Evolutionary conservation across 2,329 filamentous ascomycete species (phyloP), one percentile per base, ranked within the genome.

Genomic region (Fusarium hainanense): DNA sequence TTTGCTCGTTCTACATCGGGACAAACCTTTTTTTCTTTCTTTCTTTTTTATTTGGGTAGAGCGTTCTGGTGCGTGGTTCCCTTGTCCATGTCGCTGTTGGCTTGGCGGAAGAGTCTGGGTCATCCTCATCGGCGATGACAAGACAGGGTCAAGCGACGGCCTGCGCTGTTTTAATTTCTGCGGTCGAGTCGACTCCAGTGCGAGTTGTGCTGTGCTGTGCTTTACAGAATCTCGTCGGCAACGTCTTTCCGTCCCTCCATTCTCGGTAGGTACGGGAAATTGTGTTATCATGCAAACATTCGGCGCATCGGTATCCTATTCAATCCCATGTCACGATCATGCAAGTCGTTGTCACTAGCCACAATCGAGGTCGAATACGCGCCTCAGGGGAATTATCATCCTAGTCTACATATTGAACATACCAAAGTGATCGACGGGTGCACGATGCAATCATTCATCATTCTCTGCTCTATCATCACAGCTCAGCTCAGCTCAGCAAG

Each of bases 401-500:
- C 43, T 47, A 47, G 44, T 20, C 44, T 28, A 28, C 28, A 28
- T 28, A 47, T 14, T 28, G 34, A 20, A 40, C 11, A 62, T 47
- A 23, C 18, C 44, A 50, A 63, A 57, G 44, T 59, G 58, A 74
- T 65, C 57, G 57, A 52, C 66, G 55, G 56, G 54, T 56, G 47
- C 46, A 66, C 51, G 49, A 65, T 62, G 43, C 37, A 50, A 27
- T 16, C 20, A 37, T 43, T 30, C 42, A 60, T 16, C 20, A 47
- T 43, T 30, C 42, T 69, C 51, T 27, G 25, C 20, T 30, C 42
- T 32, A 32, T 49, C 48, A 42, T 69, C 71, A 67, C 54, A 41
- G 46, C 66, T 60, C 61, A 52, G 30, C 51, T 69, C 70, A 74
- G 73, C 73, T 74, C 55, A 50, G 49, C 73, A 74, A 67, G 73